Percentiles rank a stretch among this genome's conserved stretches.
phyloP scores from a whole-genome alignment of 2,329 filamentous ascomycete species.

The Fusarium piperis region DNA sequence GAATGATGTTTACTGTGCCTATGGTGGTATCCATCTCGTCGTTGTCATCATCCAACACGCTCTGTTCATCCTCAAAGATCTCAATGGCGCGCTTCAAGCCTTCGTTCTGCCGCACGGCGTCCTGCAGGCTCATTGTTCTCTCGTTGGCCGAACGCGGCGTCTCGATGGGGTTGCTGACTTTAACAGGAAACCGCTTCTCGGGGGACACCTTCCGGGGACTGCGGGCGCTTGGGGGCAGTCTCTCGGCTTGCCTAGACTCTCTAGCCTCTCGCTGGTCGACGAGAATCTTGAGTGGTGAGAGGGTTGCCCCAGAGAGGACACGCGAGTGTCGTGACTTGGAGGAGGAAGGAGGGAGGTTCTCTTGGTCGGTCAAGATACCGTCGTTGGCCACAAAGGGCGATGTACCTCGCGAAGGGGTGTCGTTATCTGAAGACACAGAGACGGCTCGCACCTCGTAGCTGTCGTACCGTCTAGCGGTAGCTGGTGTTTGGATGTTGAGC shows the following conservation, averaged over 20 bases:
- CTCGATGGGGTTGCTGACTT: constrained; percentile 54
- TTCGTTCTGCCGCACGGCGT: constrained; percentile 64
- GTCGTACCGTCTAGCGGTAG: constrained; percentile 33
- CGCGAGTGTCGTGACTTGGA: constrained; percentile 61
- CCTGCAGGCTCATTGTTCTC: constrained; percentile 59
- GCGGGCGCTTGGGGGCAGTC: constrained; percentile 46
- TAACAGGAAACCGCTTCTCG: constrained; percentile 70
- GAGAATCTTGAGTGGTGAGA: constrained; percentile 68
- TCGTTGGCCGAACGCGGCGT: constrained; percentile 42
- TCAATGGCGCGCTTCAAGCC: constrained; percentile 68
- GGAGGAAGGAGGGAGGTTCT: constrained; percentile 56
- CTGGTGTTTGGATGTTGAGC: constrained; percentile 42
- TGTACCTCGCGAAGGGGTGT: constrained; percentile 31
- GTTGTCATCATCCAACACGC: constrained; percentile 42
- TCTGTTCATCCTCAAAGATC: constrained; percentile 67
- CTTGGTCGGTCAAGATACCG: constrained; percentile 49
- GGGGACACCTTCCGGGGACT: constrained; percentile 61
- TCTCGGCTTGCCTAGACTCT: constrained; percentile 32
- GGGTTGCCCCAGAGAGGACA: constrained; percentile 65
- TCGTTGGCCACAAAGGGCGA: constrained; percentile 48
- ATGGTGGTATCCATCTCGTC: constrained; percentile 40
- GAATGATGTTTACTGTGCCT: constrained; percentile 43
- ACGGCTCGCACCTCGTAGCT: constrained; percentile 36
- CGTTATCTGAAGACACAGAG: constrained; percentile 23
- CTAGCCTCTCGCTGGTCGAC: constrained; percentile 46